These are phyloP conservation scores for Emergomyces orientalis DNA, from an alignment of 2,329 filamentous ascomycete genomes.

Conservation along the genomic window DNA sequence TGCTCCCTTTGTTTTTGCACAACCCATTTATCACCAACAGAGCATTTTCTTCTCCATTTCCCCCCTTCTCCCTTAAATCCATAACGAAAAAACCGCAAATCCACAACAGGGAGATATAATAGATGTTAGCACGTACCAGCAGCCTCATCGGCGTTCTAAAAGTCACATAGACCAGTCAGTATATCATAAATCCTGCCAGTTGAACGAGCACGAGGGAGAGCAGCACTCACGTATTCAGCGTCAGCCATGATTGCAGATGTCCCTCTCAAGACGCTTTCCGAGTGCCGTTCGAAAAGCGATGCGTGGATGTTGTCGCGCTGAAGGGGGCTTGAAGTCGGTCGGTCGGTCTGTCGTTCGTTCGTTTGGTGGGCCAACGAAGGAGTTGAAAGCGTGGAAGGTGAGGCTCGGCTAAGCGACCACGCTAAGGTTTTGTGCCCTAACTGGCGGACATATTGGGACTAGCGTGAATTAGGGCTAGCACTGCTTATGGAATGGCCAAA, in stretches of 20 bases:
- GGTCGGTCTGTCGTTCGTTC: slow-evolving; percentile 10
- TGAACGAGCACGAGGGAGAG: slow-evolving; percentile 14
- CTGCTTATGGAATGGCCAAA: not conserved
- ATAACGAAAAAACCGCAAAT: not conserved
- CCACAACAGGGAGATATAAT: slow-evolving; percentile 16
- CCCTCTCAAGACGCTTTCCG: slow-evolving; percentile 38
- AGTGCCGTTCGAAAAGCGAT: slow-evolving; percentile 39
- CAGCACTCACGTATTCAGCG: slow-evolving; percentile 68
- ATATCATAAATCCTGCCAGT: slow-evolving; percentile 13
- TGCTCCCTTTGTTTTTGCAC: not conserved
- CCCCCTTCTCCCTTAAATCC: not conserved
- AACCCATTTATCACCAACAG: not conserved
- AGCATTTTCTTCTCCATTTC: not conserved
- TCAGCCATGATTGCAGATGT: slow-evolving; percentile 69
- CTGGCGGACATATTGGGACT: slow-evolving; percentile 14
- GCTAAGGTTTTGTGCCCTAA: slow-evolving; percentile 34
- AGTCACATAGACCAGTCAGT: slow-evolving; percentile 23
- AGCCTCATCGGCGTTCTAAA: slow-evolving; percentile 90
- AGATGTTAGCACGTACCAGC: slow-evolving; percentile 50
- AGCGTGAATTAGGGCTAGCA: not conserved
- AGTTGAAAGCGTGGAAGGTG: slow-evolving; percentile 26
- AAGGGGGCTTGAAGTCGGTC: not conserved
- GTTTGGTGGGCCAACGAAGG: slow-evolving; percentile 13
- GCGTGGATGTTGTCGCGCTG: slow-evolving; percentile 11
- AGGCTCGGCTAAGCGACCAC: slow-evolving; percentile 35